phyloP scores from a whole-genome alignment of 1,284 basidiomycete genomes.

The Omphalotus olearius region DNA sequence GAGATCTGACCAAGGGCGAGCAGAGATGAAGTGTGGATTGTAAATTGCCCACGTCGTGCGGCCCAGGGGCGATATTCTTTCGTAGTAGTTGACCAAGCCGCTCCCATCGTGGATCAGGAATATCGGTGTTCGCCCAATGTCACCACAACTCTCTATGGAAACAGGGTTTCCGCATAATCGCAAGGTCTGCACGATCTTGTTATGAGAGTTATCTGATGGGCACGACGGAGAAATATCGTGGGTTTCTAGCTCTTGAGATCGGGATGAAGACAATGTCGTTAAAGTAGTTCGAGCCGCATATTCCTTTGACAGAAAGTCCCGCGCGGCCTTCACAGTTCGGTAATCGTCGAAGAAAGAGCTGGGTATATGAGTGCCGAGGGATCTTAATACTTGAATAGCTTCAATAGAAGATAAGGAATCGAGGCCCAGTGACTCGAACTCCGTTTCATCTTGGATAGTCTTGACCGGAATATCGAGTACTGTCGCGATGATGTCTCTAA shows the following conservation, averaged over 20 bases:
- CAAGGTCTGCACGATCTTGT: slow-evolving; percentile 13
- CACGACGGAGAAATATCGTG: neutral
- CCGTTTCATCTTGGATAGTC: slow-evolving; percentile 37
- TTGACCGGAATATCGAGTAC: slow-evolving; percentile 41
- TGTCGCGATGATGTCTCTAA: slow-evolving; percentile 42
- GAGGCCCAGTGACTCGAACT: slow-evolving; percentile 47
- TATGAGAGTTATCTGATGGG: neutral
- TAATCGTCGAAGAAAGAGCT: slow-evolving; percentile 32
- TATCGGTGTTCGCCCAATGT: slow-evolving; percentile 33
- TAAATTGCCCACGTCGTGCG: slow-evolving; percentile 56
- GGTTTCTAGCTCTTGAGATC: neutral
- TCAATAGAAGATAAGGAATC: slow-evolving; percentile 66
- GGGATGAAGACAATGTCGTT: neutral
- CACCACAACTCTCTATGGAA: slow-evolving; percentile 33
- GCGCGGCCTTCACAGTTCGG: slow-evolving; percentile 29
- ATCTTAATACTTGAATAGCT: slow-evolving; percentile 41
- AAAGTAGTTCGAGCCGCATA: neutral
- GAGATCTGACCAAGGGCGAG: slow-evolving; percentile 42
- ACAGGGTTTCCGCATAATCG: slow-evolving; percentile 28
- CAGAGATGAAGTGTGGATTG: slow-evolving; percentile 47
- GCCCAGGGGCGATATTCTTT: slow-evolving; percentile 40
- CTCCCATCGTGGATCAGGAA: slow-evolving; percentile 72
- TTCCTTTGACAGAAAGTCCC: slow-evolving; percentile 23
- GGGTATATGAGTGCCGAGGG: slow-evolving; percentile 31
- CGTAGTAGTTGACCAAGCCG: slow-evolving; percentile 51